phyloP scores from a whole-genome alignment of 2,329 filamentous ascomycete genomes.

The Verticillium isaacii region DNA sequence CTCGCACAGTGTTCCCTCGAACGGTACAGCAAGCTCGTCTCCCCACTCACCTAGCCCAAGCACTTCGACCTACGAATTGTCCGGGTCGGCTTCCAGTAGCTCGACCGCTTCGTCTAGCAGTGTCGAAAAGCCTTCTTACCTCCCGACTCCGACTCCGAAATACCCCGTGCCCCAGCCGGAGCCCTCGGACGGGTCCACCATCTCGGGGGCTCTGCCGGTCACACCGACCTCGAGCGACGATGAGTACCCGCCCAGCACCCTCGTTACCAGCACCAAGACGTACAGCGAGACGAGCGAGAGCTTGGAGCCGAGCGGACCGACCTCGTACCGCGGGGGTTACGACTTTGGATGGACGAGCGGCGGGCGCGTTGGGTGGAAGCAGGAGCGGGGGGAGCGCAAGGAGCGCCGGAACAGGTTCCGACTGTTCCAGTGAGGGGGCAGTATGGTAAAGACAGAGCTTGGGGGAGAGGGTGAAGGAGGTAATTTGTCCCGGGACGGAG shows the following conservation, averaged over 20 bases:
- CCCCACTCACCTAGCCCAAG: neutral
- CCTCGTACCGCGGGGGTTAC: neutral
- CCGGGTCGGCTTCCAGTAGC: neutral
- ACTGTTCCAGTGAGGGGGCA: neutral
- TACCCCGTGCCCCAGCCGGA: slow-evolving; percentile 1
- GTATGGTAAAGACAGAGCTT: no score
- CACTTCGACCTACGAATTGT: neutral
- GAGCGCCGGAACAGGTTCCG: neutral
- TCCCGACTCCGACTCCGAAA: neutral
- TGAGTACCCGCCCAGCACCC: neutral
- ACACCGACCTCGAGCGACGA: neutral
- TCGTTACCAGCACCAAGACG: neutral
- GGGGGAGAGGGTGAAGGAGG: no score
- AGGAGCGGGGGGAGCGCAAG: neutral
- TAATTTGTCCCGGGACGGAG: neutral
- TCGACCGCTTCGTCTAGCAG: neutral
- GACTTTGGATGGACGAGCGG: neutral
- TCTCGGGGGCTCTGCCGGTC: slow-evolving; percentile 5
- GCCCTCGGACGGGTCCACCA: neutral
- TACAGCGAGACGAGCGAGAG: neutral
- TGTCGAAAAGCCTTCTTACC: neutral
- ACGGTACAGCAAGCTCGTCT: neutral
- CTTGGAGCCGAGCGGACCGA: neutral
- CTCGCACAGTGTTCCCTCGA: neutral
- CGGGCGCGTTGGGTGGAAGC: neutral